phyloP scores from a whole-genome alignment of 1,284 basidiomycete genomes.

The Termitomyces sp. region DNA sequence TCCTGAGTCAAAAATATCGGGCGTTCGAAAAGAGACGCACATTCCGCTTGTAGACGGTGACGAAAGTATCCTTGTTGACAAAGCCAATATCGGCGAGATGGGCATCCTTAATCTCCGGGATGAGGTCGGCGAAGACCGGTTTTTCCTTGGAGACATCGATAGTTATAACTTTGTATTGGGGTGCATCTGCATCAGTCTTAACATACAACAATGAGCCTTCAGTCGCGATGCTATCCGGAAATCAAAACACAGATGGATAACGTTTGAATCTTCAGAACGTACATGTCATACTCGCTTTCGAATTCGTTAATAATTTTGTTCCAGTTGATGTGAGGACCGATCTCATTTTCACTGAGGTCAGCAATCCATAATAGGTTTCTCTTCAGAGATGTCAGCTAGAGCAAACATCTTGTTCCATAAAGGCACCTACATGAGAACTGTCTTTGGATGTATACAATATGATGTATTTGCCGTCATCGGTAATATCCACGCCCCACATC shows the following conservation, averaged over 20 bases:
- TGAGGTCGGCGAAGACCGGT: conserved; percentile 51
- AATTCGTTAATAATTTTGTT: conserved; percentile 63
- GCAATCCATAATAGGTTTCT: conserved; percentile 75
- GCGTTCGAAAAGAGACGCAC: conserved; percentile 33
- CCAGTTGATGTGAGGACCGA: conserved; percentile 65
- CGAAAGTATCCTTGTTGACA: conserved; percentile 56
- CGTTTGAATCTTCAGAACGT: conserved; percentile 22
- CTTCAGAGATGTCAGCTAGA: conserved; percentile 27
- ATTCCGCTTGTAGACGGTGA: conserved; percentile 70
- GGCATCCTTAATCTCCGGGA: conserved; percentile 69
- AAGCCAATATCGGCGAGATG: conserved; percentile 48
- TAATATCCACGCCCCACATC: conserved; percentile 56
- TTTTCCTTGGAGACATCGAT: conserved; percentile 57
- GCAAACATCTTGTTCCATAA: neutral
- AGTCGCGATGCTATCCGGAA: conserved; percentile 51
- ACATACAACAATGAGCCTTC: conserved; percentile 65
- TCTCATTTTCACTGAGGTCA: conserved; percentile 53
- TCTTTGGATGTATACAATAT: conserved; percentile 54
- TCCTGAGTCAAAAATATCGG: neutral
- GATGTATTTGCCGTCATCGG: conserved; percentile 66
- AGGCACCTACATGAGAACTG: conserved; percentile 49
- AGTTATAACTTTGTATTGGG: conserved; percentile 62
- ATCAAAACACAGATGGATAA: conserved; percentile 5
- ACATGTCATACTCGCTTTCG: conserved; percentile 60
- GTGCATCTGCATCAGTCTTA: conserved; percentile 62